Conservation (phyloP, 352 stramenopile genomes). For the Pythium periplocum region DNA sequence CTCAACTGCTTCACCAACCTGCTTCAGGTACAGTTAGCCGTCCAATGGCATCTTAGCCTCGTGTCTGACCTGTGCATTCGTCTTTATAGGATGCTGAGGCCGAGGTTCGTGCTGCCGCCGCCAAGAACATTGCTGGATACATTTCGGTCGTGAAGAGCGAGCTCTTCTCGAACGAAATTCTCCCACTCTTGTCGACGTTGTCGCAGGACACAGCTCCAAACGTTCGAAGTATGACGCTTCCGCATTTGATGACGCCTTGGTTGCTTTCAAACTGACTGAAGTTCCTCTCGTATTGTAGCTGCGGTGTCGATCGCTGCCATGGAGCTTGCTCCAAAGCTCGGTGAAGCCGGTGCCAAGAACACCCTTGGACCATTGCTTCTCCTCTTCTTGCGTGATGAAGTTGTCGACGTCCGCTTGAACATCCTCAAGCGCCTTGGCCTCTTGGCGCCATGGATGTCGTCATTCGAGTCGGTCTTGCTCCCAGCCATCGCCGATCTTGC, state of each 20-base stretch:
- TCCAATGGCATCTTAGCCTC: neutral
- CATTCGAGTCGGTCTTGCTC: slow-evolving; percentile 68
- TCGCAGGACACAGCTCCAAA: slow-evolving; percentile 90
- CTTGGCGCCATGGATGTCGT: slow-evolving; percentile 89
- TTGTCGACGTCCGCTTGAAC: slow-evolving; percentile 92
- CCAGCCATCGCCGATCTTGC: slow-evolving; percentile 89
- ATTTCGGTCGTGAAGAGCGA: slow-evolving; percentile 88
- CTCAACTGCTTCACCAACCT: slow-evolving; percentile 89
- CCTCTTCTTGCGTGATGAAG: slow-evolving; percentile 82
- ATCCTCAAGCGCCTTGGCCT: slow-evolving; percentile 92
- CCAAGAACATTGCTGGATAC: slow-evolving; percentile 92
- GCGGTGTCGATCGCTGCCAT: slow-evolving; percentile 85
- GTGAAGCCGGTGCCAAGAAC: slow-evolving; percentile 87
- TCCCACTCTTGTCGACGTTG: slow-evolving; percentile 85
- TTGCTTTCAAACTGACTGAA: neutral
- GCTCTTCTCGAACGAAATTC: slow-evolving; percentile 87
- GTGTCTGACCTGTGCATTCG: too few relatives aligned
- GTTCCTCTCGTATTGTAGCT: slow-evolving; percentile 25
- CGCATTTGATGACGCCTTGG: neutral
- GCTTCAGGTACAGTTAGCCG: slow-evolving; percentile 48
- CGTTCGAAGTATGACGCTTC: slow-evolving; percentile 58
- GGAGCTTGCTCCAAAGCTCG: slow-evolving; percentile 91
- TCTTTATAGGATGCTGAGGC: slow-evolving; percentile 77
- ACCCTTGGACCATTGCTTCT: slow-evolving; percentile 70
- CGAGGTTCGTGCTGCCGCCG: slow-evolving; percentile 89